Base-by-base conservation (phyloP, 805 yeast genomes). In the Saturnispora hagleri region DNA sequence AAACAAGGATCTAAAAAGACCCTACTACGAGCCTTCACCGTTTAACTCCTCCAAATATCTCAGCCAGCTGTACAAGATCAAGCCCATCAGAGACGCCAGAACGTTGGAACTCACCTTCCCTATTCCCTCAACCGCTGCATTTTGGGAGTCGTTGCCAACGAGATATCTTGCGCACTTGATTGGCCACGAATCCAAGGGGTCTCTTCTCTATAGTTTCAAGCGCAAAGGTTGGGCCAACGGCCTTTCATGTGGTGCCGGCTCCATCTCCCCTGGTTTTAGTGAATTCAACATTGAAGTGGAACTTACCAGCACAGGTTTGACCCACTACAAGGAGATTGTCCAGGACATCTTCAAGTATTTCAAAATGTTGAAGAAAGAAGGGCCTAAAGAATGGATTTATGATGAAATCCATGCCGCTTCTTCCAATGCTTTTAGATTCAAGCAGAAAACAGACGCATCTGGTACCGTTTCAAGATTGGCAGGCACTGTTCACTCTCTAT, bases 151-250 rank as follows among this genome's bases (percentile, higher is more conserved):
- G 24, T 80, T 80, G 58, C 95, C 97, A 0, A 74, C 79, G 6
- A 79, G 75, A 51, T 86, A 89, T 66, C 76, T 72, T 57, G 79
- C 90, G 20, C 97, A 93, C 65, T 72, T 93, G 50, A 70, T 91
- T 46, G 98, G 98, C 41, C 98, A 91, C 66, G 99, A 91, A 69
- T 86, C 93, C 46, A 75, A 82, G 47, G 98, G 98, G 2, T 89
- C 97, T 2, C 65, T 91, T 18, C 72, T 89, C 35, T 77, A 82
- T 51, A 76, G 74, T 57, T 76, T 91, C 57, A 91, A 89, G 68
- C 64, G 69, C 34, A 71, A 76, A 56, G 86, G 90, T 13, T 86
- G 90, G 89, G 96, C 91, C 6, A 84, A 79, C 58, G 83, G 79
- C 17, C 73, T 91, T 49, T 79, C 89, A 36, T 81, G 89, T 34